Base-by-base conservation (phyloP, 2,329 filamentous ascomycete genomes). In the Alternaria arborescens region DNA sequence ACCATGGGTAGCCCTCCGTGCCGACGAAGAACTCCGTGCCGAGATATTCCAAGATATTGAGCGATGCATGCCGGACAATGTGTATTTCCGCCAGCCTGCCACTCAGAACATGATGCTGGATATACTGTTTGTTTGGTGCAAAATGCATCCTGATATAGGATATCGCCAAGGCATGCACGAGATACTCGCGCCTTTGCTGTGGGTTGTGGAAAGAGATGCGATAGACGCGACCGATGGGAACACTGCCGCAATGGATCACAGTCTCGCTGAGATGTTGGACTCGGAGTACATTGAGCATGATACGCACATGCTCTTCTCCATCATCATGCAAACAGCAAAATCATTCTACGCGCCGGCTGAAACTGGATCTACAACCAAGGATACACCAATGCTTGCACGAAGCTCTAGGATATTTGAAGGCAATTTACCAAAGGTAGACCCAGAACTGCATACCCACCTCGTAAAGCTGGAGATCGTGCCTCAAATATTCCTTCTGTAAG, bases 81-180 rank as follows among this genome's bases (percentile, higher is more conserved):
- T 88, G 47, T 96, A 94, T 76, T 99, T 98, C 72, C 93, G 94
- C 58, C 87, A 94, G 68, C 87, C 89, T 12, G 82, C 85, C 14
- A 92, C 91, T 1, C 95, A 98, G 77, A 85, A 84, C 42, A 91
- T 92, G 78, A 89, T 99, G 70, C 81, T 96, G 32, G 92, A 99
- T 74, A 89, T 97, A 32, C 83, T 99, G 34, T 99, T 98, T 78
- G 87, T 99, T 67, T 98, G 94, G 80, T 95, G 93, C 81, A 98
- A 97, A 78, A 86, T 96, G 54, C 92, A 98, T 73, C 92, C 92
- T 2, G 88, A 90, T 68, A 85, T 93, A 55, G 93, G 93, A 16
- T 99, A 99, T 76, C 88, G 95, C n/a, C 95, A 99, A 81, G 95
- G 95, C 11, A 99, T 99, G 94, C 95, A 99, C 76, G 95, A 99